Conservation (phyloP, 148 eudicot genomes). For the Cornus controversa region DNA sequence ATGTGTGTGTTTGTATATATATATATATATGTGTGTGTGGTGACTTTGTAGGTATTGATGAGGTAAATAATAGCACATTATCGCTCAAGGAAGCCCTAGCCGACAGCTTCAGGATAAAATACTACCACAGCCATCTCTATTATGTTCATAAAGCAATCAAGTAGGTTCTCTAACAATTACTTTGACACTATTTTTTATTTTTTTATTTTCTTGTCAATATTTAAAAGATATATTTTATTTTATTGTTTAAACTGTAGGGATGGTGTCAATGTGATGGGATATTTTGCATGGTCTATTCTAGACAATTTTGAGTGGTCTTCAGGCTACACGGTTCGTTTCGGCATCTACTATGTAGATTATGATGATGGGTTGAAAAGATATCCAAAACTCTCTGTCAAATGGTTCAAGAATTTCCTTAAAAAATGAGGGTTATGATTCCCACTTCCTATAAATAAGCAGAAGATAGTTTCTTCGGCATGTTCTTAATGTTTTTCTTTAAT, state of each 20-base stretch:
- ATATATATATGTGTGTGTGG: no score
- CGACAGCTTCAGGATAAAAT: slow-evolving; percentile 40
- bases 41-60: slow-evolving; percentile 44
- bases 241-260: not conserved
- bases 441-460: no score
- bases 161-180: slow-evolving; percentile 21
- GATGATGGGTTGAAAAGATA: slow-evolving; percentile 1
- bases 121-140: slow-evolving; percentile 43
- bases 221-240: no score
- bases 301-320: slow-evolving; percentile 16
- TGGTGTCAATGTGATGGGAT: slow-evolving; percentile 6
- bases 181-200: not conserved
- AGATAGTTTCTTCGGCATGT: no score
- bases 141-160: slow-evolving; percentile 35
- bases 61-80: slow-evolving; percentile 24
- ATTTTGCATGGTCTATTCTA: slow-evolving; percentile 14
- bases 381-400: not conserved
- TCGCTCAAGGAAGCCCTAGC: slow-evolving; percentile 29
- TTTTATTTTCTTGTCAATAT: no score
- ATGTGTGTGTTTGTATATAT: no score
- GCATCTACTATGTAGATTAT: slow-evolving; percentile 10
- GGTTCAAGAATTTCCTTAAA: slow-evolving; percentile 7
- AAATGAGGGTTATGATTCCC: not conserved
- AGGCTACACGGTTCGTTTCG: slow-evolving; percentile 15
- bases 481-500: no score